These are phyloP conservation scores for Ailanthus altissimus DNA, from an alignment of 345 rosid species.

Conservation along the genomic window DNA sequence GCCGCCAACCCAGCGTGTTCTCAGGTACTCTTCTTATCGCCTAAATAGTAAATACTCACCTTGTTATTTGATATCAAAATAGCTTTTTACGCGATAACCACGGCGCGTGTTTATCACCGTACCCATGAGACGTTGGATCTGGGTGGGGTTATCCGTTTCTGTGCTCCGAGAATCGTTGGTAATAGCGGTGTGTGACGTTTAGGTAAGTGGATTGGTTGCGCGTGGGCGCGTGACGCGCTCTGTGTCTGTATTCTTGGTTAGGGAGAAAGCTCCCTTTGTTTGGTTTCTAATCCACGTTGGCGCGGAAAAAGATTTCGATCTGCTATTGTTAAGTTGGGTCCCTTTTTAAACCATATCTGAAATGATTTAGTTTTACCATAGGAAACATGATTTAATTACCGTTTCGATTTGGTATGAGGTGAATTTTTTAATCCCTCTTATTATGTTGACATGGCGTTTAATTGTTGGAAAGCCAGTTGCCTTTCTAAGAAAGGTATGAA, in stretches of 20 bases:
- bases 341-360: background rate
- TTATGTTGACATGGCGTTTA: background rate
- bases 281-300: slow-evolving; percentile 18
- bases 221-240: slow-evolving; percentile 16
- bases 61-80: background rate
- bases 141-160: background rate
- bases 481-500: background rate
- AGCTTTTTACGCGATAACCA: background rate
- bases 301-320: slow-evolving; percentile 17
- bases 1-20: slow-evolving; percentile 52
- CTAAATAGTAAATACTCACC: no score
- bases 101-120: background rate
- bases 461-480: background rate
- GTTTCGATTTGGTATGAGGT: background rate
- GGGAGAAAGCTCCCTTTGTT: background rate
- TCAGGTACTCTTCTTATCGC: slow-evolving; percentile 42
- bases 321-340: background rate
- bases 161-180: background rate
- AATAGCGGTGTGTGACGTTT: background rate
- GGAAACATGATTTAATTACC: background rate
- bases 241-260: slow-evolving; percentile 1
- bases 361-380: background rate
- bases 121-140: background rate
- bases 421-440: background rate
- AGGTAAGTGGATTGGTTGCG: slow-evolving; percentile 10